Evolutionary conservation across 768 basidiomycete genomes (phyloP), one percentile per base, ranked within the genome.

Genomic region (Daedaleopsis sinensis): DNA sequence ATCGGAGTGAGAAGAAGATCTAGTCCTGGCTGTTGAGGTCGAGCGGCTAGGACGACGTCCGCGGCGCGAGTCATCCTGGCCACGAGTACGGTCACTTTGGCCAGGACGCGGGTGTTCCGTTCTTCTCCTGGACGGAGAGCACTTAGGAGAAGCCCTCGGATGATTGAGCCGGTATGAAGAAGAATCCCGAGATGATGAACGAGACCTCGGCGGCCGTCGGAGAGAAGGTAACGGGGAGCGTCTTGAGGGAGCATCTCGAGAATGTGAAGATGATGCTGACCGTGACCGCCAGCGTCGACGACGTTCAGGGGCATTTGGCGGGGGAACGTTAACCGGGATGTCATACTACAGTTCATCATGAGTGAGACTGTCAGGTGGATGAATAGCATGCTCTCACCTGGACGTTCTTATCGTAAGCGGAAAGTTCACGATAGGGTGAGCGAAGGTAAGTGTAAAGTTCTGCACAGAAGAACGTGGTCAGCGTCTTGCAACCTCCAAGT

Each of bases 401-500:
- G 15, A 86, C 91, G 6, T 85, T 81, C 15, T 80, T 80, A 71
- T 98, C 95, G 70, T 96, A 98, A 12, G 84, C 80, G 54, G 86
- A 83, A 23, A 97, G 80, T 73, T 95, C 93, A 67, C 86, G 86
- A 73, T 86, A 96, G 1, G 95, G 95, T 10, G 94, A 96, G 53
- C 95, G 84, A 19, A 96, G 80, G 71, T 91, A 98, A 44, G 83
- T 85, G 72, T 96, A 97, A 42, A 97, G 82, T 75, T 98, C 95
- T 95, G 24, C 21, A 27, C n/a, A 16, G 43, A n/a, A 10, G 43
- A 47, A 55, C 44, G 54, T 55, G 44, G 54, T 55, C 35, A 55
- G 54, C 27, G 55, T 47, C 12, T 42, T 16, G 46, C 21, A 53
- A 15, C 27, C 32, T 42, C 15, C 10, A 11, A 46, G 19, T 19